phyloP scores from a whole-genome alignment of 1,139 yeast genomes.

The Arxiozyma bovina region DNA sequence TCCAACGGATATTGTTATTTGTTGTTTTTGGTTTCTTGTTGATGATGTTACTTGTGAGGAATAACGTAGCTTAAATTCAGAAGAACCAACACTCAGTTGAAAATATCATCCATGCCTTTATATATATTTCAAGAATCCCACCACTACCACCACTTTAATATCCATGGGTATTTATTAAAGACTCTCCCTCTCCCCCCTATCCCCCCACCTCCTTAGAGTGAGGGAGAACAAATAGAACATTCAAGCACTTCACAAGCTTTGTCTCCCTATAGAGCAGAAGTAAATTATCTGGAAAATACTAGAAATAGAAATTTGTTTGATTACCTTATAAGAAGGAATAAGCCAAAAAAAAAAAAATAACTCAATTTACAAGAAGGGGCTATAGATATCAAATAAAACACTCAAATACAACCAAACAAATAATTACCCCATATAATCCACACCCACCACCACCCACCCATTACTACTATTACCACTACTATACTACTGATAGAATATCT shows the following conservation, averaged over 20 bases:
- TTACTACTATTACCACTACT: not conserved
- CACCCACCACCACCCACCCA: not conserved
- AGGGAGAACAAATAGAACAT: not conserved
- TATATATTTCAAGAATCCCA: not conserved
- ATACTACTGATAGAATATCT: too few relatives aligned
- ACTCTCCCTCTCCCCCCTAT: too few relatives aligned
- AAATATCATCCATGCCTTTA: not conserved
- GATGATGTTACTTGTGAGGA: too few relatives aligned
- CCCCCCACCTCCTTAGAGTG: not conserved
- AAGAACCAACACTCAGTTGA: too few relatives aligned
- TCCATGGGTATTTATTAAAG: not conserved
- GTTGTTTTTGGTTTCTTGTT: not conserved
- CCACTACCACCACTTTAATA: not conserved
- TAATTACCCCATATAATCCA: not conserved
- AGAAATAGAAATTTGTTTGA: not conserved
- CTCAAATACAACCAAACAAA: not conserved
- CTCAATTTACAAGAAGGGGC: not conserved
- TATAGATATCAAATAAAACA: too few relatives aligned
- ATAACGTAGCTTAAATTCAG: too few relatives aligned
- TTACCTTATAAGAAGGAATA: too few relatives aligned
- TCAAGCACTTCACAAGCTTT: too few relatives aligned
- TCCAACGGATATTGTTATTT: conserved; percentile 1
- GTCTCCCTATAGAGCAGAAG: not conserved
- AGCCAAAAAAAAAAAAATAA: too few relatives aligned
- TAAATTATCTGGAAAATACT: not conserved